Base-by-base conservation (phyloP, 2,329 filamentous ascomycete genomes). In the Aspergillus amoenus region DNA sequence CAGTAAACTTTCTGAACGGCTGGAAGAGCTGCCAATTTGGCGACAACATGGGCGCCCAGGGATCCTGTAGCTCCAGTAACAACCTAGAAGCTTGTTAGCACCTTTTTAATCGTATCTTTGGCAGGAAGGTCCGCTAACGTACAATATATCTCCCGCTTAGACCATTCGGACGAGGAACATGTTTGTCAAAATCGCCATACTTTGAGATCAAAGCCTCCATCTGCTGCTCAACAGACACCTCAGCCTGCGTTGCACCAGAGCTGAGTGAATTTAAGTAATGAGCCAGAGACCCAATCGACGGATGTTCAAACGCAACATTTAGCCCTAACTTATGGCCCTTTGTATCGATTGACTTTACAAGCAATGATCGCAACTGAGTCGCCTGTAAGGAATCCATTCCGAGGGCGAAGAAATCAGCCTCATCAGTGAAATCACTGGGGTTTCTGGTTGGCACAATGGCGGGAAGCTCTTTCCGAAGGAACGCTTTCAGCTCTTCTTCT, bases 1-100 rank as follows among this genome's bases (percentile, higher is more conserved):
- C 85, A 86, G 66, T 83, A 81, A 9, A 88, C 73, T 41, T 74
- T 78, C 4, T 67, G 63, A 0, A 85, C 71, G 2, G 66, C 63
- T 0, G 62, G 4, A 15, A 68, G 59, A 2, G 69, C 64, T 1
- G 71, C 64, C 3, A 86, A 72, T 21, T 78, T 68, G 30, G 78
- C 67, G 2, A 85, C 76, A 1, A 87, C 73, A 61, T 88, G 85
- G 0, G 83, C 78, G 1, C 87, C 87, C 0, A 89, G 76, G 2
- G 85, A 86, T 1, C 87, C 87, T 0, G 87, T 89, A 0, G 82
- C 81, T 2, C 87, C 87, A 0, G 87, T 89, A 3, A 89, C 68
- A 1, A 85, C 72, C 72, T 55, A 17, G 24, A 30, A 17, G 13
- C 21, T 18, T 50, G 24, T 59, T 22, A 57, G 46, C 27, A 13